Base-by-base conservation (phyloP, 1,139 yeast genomes). In the Tardiomyces digboiensis region DNA sequence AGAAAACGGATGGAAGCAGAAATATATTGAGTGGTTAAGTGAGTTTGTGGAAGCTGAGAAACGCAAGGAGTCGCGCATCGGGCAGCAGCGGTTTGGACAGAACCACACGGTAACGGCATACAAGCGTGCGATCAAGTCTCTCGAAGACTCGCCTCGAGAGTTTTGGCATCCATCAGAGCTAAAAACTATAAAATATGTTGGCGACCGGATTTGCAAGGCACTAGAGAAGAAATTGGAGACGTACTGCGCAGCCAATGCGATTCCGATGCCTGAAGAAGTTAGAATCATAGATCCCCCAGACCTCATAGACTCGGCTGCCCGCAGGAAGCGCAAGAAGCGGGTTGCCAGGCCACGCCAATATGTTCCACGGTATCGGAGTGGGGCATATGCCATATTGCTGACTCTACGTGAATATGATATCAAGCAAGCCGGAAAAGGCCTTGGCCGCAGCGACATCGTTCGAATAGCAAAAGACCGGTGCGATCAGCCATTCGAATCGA, bases 371-470 rank as follows among this genome's bases (percentile, higher is more conserved):
- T 78, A 78, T 50, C 67, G 93, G 38, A 78, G 95, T 0, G 97
- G 97, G 0, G 93, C 88, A 0, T 91, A 84, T 64, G 96, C 94
- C 0, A 83, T 91, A 6, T 56, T 91, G 36, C 52, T 88, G 19
- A 82, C 83, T 0, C 62, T 91, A 13, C 68, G 75, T 43, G 68
- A 76, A 39, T 61, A 72, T 23, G 91, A 82, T 54, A 37, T 46
- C 12, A 44, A 42, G 20, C 63, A 66, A 8, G 62, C 1, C 54
- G 71, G 20, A 57, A 58, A 21, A 88, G 65, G 69, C 2, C 59
- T 84, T 57, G 71, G 79, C 4, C 82, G 78, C 56, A 76, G 76
- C 10, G 82, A 78, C 42, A 73, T 88, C 8, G 66, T 74, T 6
- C 59, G 72, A 19, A 58, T 62, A 21, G 95, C 89, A 0, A 65